phyloP scores from a whole-genome alignment of 208 protist genomes.

The Wallacemonas sp. region DNA sequence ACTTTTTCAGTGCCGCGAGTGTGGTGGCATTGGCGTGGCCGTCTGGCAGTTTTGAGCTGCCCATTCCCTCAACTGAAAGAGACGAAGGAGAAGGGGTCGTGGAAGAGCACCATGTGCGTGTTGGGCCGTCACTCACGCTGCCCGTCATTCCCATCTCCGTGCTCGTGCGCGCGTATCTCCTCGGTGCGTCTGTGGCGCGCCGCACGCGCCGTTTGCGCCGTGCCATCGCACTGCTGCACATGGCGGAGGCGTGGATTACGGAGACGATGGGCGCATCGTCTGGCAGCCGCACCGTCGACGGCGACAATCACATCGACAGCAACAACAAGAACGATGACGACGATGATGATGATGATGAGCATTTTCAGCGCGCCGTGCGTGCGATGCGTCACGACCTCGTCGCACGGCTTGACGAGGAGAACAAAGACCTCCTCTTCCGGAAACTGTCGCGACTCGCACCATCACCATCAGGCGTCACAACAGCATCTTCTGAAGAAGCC shows the following conservation, averaged over 20 bases:
- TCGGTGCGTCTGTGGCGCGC: slow-evolving; percentile 32
- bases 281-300: too few relatives aligned
- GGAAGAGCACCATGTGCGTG: background rate
- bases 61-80: background rate
- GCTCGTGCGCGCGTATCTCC: slow-evolving; percentile 41
- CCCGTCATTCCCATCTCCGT: slow-evolving; percentile 42
- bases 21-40: slow-evolving; percentile 33
- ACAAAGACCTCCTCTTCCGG: too few relatives aligned
- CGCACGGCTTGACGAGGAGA: background rate
- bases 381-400: slow-evolving; percentile 1
- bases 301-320: too few relatives aligned
- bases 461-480: too few relatives aligned
- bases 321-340: too few relatives aligned
- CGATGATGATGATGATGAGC: too few relatives aligned
- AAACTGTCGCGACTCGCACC: too few relatives aligned
- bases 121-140: slow-evolving; percentile 20
- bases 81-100: background rate
- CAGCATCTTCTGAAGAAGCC: too few relatives aligned
- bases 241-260: slow-evolving; percentile 32
- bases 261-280: slow-evolving; percentile 6
- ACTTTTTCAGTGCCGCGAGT: slow-evolving; percentile 30
- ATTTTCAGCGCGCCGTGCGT: too few relatives aligned
- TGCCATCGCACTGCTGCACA: slow-evolving; percentile 28
- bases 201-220: slow-evolving; percentile 19
- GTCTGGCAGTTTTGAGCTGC: slow-evolving; percentile 16